Conservation (phyloP, 495 filamentous ascomycete genomes). For the Neurospora sp. region DNA sequence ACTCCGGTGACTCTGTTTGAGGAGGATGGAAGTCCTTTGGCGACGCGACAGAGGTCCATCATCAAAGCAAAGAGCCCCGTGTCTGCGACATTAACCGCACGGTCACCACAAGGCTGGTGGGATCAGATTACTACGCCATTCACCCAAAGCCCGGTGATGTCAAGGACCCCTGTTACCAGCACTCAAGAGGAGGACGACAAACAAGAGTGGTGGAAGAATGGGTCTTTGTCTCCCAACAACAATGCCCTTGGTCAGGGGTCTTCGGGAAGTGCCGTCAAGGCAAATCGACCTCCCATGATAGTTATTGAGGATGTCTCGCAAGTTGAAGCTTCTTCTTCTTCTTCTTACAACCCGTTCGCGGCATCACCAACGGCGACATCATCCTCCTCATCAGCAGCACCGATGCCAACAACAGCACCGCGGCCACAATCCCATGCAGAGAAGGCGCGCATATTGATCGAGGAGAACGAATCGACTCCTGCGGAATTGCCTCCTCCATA, state of each 20-base stretch:
- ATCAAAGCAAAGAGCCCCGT: slow-evolving; percentile 14
- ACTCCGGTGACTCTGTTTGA: slow-evolving; percentile 38
- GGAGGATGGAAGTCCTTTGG: slow-evolving; percentile 33
- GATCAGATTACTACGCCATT: slow-evolving; percentile 75
- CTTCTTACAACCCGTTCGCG: not conserved
- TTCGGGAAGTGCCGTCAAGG: not conserved
- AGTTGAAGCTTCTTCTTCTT: not conserved
- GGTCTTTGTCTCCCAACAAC: slow-evolving; percentile 8
- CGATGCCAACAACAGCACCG: slow-evolving; percentile 11
- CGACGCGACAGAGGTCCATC: slow-evolving; percentile 20
- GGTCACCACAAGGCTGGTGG: slow-evolving; percentile 70
- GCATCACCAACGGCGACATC: not conserved
- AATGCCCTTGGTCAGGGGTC: slow-evolving; percentile 5
- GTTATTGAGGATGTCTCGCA: slow-evolving; percentile 11
- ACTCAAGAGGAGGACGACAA: not conserved
- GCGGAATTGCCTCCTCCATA: slow-evolving; percentile 33
- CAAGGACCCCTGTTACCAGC: slow-evolving; percentile 1
- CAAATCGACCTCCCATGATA: slow-evolving; percentile 3
- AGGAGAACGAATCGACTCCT: slow-evolving; percentile 13
- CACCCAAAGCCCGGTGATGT: slow-evolving; percentile 8
- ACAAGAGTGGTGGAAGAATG: slow-evolving; percentile 32
- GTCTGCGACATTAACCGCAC: slow-evolving; percentile 15
- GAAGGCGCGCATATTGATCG: slow-evolving; percentile 26
- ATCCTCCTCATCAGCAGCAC: slow-evolving; percentile 7
- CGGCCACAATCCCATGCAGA: slow-evolving; percentile 20